These are phyloP conservation scores for Colletotrichum shisoi DNA, from an alignment of 2,329 filamentous ascomycete genomes.

Conservation along the genomic window DNA sequence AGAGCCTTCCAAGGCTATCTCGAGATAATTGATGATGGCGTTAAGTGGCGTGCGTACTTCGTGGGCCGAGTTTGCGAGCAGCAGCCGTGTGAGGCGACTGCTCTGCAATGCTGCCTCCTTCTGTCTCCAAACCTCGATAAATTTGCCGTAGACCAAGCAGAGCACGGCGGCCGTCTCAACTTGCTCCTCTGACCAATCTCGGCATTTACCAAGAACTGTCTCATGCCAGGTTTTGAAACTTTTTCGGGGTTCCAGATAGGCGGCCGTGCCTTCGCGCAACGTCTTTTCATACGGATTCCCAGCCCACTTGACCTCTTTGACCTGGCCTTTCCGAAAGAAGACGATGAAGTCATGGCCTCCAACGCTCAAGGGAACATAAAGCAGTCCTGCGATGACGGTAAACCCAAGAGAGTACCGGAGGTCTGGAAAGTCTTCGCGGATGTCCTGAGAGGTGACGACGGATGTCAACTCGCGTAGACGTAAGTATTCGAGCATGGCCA, in stretches of 20 bases:
- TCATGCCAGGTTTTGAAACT: constrained; percentile 86
- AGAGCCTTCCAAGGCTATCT: constrained; percentile 84
- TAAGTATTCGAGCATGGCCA: constrained; percentile 86
- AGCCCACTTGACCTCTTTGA: constrained; percentile 82
- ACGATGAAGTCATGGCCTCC: constrained; percentile 86
- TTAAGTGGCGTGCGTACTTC: constrained; percentile 91
- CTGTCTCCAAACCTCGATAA: constrained; percentile 92
- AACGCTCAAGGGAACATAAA: constrained; percentile 81
- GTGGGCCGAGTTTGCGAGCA: constrained; percentile 88
- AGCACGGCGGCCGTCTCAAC: constrained; percentile 87
- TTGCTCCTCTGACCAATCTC: constrained; percentile 89
- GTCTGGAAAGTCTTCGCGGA: constrained; percentile 80
- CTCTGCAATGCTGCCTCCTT: constrained; percentile 85
- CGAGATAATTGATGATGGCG: constrained; percentile 92
- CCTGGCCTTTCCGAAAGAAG: constrained; percentile 82
- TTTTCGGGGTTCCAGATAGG: constrained; percentile 78
- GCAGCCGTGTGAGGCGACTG: constrained; percentile 78
- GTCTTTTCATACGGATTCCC: constrained; percentile 86
- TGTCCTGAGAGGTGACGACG: constrained; percentile 79
- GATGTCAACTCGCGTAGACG: constrained; percentile 77
- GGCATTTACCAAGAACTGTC: constrained; percentile 79
- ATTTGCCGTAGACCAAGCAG: constrained; percentile 85
- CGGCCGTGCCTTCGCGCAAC: constrained; percentile 73
- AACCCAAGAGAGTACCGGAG: constrained; percentile 82
- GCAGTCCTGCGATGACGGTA: constrained; percentile 75